Base-by-base conservation (phyloP, 306 rosid genomes). In the Erythrophleum fordii region DNA sequence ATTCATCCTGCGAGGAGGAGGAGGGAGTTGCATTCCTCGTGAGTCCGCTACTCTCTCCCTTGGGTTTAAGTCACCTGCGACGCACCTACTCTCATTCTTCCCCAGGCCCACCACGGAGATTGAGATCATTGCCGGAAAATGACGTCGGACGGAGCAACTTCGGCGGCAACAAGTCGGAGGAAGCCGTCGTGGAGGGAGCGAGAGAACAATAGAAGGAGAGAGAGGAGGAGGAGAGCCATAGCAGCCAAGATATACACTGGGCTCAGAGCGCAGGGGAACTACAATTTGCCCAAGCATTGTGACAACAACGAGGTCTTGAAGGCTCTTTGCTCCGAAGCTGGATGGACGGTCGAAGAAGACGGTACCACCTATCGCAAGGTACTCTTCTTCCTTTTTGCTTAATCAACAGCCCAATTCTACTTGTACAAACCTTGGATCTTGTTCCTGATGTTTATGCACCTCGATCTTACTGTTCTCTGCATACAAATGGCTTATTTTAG, bases 131-230 rank as follows among this genome's bases (percentile, higher is more conserved):
- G 58, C 89, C 82, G 90, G 88, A 67, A 77, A 78, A 92, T 94
- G 98, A 89, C 92, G 77, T 91, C 97, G 22, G 97, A 94, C 55
- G 94, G 92, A 14, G 98, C 93, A 2, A 91, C 93, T 29, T 92
- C 97, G 29, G 90, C 86, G 69, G 80, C 90, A 25, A 81, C 81
- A 39, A 77, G 87, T 20, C 61, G 94, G 77, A 87, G 97, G 77
- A 92, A 91, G 86, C 95, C 94, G 72, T 91, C 98, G 65, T 95
- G 97, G 97, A 87, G 95, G 81, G 98, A 92, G 83, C 91, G 93
- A 25, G 98, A 95, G 92, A 92, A 92, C 78, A 92, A 92, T 59
- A 62, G 89, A 73, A 87, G 93, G 81, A 87, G 97, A 84, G 98
- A 95, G 78, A 69, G 97, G 79, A 72, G 91, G 73, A 70, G 97